Evolutionary conservation across 495 filamentous ascomycete species (phyloP), one percentile per base, ranked within the genome.

Genomic region (Penicillium lividum): DNA sequence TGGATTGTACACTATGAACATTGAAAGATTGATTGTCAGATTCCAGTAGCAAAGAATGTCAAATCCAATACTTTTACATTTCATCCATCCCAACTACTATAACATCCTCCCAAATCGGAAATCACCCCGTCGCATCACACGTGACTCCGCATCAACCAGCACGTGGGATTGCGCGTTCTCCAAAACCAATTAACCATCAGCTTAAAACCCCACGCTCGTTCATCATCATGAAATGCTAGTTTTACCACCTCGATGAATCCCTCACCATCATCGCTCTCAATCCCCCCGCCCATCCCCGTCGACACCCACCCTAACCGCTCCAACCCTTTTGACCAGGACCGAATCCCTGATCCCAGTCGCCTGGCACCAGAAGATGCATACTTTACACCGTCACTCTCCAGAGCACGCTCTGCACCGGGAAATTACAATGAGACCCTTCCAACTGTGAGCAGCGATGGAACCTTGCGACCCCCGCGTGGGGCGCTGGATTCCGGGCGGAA

Each of bases 321-420:
- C 28, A 70, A 67, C 59, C 74, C 65, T 68, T 78, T 62, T 67
- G 77, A 60, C 63, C 77, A 60, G 59, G 79, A 79, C 69, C 68
- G 82, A 68, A 70, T 82, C 64, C 65, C 84, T 62, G 68, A 80
- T 62, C 77, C 82, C n/a, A 77, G 74, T 52, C 86, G 83, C 51
- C 83, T 96, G 18, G 84, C 90, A 15, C 91, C 92, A 31, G 90
- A 93, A 72, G 90, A 95, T 84, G 91, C 91, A 50, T 89, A 90
- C 72, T 84, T 83, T 66, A 74, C 84, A 22, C 66, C 77, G 5
- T 81, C 84, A 0, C 80, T 85, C 13, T 82, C 84, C 3, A 77
- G 83, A 38, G 81, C 81, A 16, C 80, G 80, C 46, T 77, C 74
- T 1, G 67, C 69, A 3, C 78, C 76, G 22, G 72, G 74, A 18